phyloP scores from a whole-genome alignment of 2,329 filamentous ascomycete genomes.

The Diaporthe sp. region DNA sequence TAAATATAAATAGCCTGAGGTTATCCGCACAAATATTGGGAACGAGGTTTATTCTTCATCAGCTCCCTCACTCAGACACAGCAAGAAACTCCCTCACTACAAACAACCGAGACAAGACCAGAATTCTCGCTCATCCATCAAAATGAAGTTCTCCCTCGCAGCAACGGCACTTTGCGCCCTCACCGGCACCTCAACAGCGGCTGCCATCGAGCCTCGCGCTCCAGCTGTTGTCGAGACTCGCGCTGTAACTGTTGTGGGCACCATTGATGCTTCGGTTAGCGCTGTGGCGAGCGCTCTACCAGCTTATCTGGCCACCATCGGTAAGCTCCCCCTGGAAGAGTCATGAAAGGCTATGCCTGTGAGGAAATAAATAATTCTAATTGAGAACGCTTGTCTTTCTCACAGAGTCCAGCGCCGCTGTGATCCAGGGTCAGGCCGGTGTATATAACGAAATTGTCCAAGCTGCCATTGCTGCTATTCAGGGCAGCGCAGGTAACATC shows the following conservation, averaged over 20 bases:
- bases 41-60: background rate
- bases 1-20: background rate
- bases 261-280: background rate
- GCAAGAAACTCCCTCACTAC: background rate
- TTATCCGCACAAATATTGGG: background rate
- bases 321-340: background rate
- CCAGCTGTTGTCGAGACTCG: background rate
- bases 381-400: background rate
- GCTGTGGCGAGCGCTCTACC: background rate
- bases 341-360: background rate
- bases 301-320: background rate
- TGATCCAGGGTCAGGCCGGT: background rate
- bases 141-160: slow-evolving; percentile 17
- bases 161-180: background rate
- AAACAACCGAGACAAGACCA: background rate
- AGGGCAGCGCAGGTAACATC: background rate
- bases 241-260: background rate
- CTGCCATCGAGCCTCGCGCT: background rate
- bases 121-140: background rate
- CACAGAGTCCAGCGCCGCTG: background rate
- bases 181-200: background rate
- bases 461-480: background rate
- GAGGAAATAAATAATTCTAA: no score
- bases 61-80: background rate
- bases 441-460: background rate